Base-by-base conservation (phyloP, 352 stramenopile genomes). In the Globisporangium yorkense region DNA sequence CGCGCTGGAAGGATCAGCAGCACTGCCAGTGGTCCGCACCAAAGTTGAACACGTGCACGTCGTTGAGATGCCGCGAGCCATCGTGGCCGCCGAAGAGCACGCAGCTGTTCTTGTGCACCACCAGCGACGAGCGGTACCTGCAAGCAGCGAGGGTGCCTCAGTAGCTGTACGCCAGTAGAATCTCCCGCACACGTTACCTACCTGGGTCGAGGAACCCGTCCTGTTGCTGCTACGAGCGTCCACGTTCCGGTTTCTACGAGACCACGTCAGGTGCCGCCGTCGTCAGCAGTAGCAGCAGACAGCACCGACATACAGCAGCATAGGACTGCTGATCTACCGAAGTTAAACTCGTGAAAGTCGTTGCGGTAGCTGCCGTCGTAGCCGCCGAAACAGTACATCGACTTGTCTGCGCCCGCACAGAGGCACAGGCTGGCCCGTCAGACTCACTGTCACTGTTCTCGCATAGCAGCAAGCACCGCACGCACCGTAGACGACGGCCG, bases 21-120 rank as follows among this genome's bases (percentile, higher is more conserved):
- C 8, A 41, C 9, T 15, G 40, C 0, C 44, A 59, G 31, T 13
- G 37, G 2, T 12, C 1, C 66, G 15, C 65, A 79, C 91, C 77
- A 62, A 99, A 98, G 66, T 99, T 92, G 75, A 98, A 99, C 1
- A 98, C 75, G 71, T 98, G 91, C 5, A 98, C 94, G 67, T 99
- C 96, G 48, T 97, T 97, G 20, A 99, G 77, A 67, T 99, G 96
- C n/a, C 96, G 74, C 20, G 94, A 98, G 0, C 97, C 97, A 68
- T 99, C 96, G 71, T 99, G 96, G 1, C 97, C 97, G 15, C 96
- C 96, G 77, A 98, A 99, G 7, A 99, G 72, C 63, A 98, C 74
- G 55, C 82, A 97, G 59, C 94, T 98, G 63, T 86, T 85, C 55
- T 97, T 97, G 66, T 94, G 77, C 61, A 97, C 82, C 7, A 97